Evolutionary conservation across 371 early-diverging fungal species (phyloP), one percentile per base, ranked within the genome.

Genomic region (Conidiobolus incongruus): DNA sequence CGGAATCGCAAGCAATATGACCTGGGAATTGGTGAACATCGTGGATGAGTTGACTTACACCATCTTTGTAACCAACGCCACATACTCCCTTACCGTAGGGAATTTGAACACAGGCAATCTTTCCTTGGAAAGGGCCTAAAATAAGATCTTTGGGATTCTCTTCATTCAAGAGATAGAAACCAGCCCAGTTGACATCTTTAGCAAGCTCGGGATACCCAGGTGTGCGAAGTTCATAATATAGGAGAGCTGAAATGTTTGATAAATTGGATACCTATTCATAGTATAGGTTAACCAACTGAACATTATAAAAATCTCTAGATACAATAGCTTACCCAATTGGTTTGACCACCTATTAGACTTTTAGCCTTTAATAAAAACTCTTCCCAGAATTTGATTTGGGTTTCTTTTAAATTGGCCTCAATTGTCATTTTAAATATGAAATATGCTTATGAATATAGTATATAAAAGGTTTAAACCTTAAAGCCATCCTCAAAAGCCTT

Each of bases 121-220:
- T n/a, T 45, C 92, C 92, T 53, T 91, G 88, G 59, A 91, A 91
- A 28, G 92, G 92, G 2, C 88, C 92, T 39, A 91, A 60, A 31
- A 73, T 60, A 48, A 84, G 51, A 19, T 62, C 47, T 22, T 61
- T 52, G 12, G 48, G 19, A 38, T 60, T 55, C 33, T 60, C 55
- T 23, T 64, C 61, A 46, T 79, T 69, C 0, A 66, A 54, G 17
- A 83, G 52, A 47, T 91, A 91, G 58, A 88, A 88, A 1, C 89
- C 89, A 31, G 62, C 76, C 91, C 91, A 91, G 61, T 87, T 91
- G 44, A 91, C 72, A 37, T 11, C 17, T 37, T 21, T 37, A 21
- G 38, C 20, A 20, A 37, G 21, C 21, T 37, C 15, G 13, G 78
- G 81, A 35, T 70, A 67, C 15, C 52, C 55, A 38, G 78, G 67